Evolutionary conservation across 2,329 filamentous ascomycete species (phyloP).

Genomic region (Grosmannia penicillata): DNA sequence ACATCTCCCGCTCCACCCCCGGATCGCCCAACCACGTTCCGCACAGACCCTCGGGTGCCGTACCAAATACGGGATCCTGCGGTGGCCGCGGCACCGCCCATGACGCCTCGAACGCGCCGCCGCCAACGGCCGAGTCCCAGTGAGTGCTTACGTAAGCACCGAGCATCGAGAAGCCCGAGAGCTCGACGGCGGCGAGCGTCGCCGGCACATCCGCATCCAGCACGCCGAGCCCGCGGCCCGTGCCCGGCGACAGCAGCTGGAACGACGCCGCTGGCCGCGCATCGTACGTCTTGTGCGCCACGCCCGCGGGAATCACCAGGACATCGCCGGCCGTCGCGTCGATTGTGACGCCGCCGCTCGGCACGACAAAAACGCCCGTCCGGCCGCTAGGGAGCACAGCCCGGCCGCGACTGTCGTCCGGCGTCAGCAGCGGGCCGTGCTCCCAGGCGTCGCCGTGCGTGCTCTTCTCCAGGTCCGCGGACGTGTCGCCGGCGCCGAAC

Average conservation of each 20-base stretch:
- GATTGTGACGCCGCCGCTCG: not conserved
- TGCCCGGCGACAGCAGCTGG: not conserved
- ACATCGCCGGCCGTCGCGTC: not conserved
- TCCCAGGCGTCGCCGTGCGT: not conserved
- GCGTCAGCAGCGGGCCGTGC: too few species aligned
- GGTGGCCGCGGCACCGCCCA: not conserved
- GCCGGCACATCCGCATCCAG: not conserved
- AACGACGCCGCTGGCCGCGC: not conserved
- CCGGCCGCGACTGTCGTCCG: too few species aligned
- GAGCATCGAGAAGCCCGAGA: not conserved
- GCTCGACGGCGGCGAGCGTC: not conserved
- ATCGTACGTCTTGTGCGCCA: constrained; percentile 2
- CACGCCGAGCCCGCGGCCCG: not conserved
- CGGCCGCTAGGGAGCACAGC: too few species aligned
- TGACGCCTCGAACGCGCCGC: not conserved
- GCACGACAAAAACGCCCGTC: too few species aligned
- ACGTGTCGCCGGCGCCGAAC: constrained; percentile 1
- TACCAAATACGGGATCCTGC: not conserved
- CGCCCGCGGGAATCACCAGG: constrained; percentile 2
- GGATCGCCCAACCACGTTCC: not conserved
- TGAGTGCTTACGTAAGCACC: not conserved
- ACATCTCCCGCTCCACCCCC: too few species aligned
- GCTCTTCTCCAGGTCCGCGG: not conserved
- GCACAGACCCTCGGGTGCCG: not conserved
- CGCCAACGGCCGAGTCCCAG: not conserved